Base-by-base conservation (phyloP, 2,329 filamentous ascomycete species). In the Xenoacremonium recifei region DNA sequence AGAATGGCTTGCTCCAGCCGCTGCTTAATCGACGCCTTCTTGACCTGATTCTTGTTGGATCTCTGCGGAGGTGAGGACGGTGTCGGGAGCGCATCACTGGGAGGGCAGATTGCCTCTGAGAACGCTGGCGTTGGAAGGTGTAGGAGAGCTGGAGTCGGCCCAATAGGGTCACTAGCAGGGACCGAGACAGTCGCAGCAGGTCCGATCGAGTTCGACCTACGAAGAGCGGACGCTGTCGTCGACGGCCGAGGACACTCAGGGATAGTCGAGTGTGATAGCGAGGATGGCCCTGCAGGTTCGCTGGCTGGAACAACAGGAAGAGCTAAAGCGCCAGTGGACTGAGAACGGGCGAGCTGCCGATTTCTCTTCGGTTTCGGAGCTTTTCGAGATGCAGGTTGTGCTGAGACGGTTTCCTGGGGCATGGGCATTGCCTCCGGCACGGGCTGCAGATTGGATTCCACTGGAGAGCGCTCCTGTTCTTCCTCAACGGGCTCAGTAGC, bases 1-100 rank as follows among this genome's bases (percentile, higher is more conserved):
- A 76, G 76, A 40, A 97, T 83, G 0, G 81, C 82, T 29, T 71
- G 69, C 50, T 84, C 76, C 2, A 85, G 60, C 31, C 75, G 75
- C 48, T 82, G 75, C 56, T 74, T 76, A 51, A 82, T 81, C 3
- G 77, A 70, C 33, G 76, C 69, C 51, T 87, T 87, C 57, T 82
- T 81, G 3, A 81, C 76, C 17, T 71, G 64, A 69, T 85, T 75
- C 75, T 86, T 78, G 75, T 84, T 72, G 63, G 78, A 67, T 66
- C 78, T 62, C 64, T 72, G 52, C 64, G 75, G 58, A 1, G 61
- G 60, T 0, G 68, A 67, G 4, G 68, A 69, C 4, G 66, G 67
- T n/a, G 60, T 59, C 4, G 60, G 50, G 5, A 61, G 59, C 20
- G 59, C 57, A 43, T 79, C 75, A 45, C 70, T 75, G 7, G 69